Conservation (phyloP, 1,284 basidiomycete genomes). For the Sanghuangporus weigelae region DNA sequence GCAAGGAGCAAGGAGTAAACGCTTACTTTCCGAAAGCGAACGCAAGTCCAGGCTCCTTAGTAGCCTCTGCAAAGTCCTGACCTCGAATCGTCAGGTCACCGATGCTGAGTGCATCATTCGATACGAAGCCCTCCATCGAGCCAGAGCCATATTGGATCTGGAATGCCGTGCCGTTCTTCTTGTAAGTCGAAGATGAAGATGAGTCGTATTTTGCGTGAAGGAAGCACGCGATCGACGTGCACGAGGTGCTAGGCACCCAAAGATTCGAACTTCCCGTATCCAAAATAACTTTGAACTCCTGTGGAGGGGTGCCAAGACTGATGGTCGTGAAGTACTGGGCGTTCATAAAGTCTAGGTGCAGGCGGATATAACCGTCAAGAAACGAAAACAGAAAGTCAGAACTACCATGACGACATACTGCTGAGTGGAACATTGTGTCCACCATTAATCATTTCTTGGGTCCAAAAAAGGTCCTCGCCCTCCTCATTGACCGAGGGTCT, state of each 20-base stretch:
- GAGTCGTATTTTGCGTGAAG: constrained; percentile 93
- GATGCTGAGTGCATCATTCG: constrained; percentile 78
- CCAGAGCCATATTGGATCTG: constrained; percentile 96
- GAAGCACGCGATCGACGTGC: constrained; percentile 98
- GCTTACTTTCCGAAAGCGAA: constrained; percentile 94
- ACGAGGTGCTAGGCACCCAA: constrained; percentile 87
- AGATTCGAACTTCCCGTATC: constrained; percentile 91
- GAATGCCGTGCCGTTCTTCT: constrained; percentile 88
- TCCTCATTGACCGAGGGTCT: constrained; percentile 37
- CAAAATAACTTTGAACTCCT: constrained; percentile 84
- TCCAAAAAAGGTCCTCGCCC: constrained; percentile 73
- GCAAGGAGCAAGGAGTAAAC: background rate
- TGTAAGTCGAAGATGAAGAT: constrained; percentile 79
- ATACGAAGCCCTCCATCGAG: constrained; percentile 96
- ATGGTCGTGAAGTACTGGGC: constrained; percentile 97
- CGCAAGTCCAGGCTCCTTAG: constrained; percentile 93
- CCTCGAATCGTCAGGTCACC: constrained; percentile 77
- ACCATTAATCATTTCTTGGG: constrained; percentile 67
- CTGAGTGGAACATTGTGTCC: constrained; percentile 86
- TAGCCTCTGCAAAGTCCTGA: constrained; percentile 95
- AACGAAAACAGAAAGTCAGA: constrained; percentile 1
- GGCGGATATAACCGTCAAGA: constrained; percentile 6
- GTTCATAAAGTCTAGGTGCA: constrained; percentile 85
- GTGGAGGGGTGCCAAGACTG: constrained; percentile 74
- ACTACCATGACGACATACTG: constrained; percentile 53